phyloP scores from a whole-genome alignment of 208 protist species.

The Leishmania mexicana region DNA sequence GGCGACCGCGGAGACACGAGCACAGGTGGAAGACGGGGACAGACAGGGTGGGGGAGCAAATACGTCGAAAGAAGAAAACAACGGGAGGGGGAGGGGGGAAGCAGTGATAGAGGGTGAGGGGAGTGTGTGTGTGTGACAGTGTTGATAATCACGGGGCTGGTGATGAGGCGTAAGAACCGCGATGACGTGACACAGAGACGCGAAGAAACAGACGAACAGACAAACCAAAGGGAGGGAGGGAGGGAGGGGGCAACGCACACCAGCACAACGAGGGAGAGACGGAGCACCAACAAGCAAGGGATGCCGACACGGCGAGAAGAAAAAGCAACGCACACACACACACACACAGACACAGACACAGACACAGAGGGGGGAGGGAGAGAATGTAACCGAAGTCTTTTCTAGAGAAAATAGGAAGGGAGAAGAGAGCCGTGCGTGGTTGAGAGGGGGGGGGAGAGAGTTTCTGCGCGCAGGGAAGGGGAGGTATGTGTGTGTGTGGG shows the following conservation, averaged over 20 bases:
- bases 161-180: neutral
- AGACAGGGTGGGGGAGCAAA: neutral
- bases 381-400: conserved; percentile 4
- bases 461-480: neutral
- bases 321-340: neutral
- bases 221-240: neutral
- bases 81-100: neutral
- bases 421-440: conserved; percentile 1
- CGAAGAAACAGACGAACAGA: neutral
- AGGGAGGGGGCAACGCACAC: neutral
- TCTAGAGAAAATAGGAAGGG: conserved; percentile 5
- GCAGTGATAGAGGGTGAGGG: neutral
- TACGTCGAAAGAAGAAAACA: neutral
- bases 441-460: neutral
- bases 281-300: neutral
- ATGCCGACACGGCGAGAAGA: neutral
- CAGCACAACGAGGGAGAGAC: conserved; percentile 1
- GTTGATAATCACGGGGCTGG: neutral
- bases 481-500: neutral
- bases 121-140: neutral
- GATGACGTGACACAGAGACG: neutral
- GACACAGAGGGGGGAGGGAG: neutral
- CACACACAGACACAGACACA: neutral
- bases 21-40: neutral
- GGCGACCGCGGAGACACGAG: no score